Conservation (phyloP, 2,329 filamentous ascomycete genomes). For the Pyricularia pennisetigena region DNA sequence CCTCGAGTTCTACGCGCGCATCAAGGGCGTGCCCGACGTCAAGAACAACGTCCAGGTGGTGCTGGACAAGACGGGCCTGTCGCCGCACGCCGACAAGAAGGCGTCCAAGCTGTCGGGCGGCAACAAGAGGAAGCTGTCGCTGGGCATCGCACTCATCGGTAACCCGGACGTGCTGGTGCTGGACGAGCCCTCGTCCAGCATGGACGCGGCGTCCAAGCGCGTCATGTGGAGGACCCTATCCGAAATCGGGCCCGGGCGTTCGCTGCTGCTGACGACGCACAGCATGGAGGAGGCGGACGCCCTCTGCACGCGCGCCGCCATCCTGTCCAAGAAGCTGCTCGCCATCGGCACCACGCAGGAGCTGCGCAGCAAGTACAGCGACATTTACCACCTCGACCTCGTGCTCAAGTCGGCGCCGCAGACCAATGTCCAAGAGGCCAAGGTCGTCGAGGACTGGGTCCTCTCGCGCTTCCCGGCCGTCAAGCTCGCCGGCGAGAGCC, state of each 20-base stretch:
- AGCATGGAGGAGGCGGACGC: conserved; percentile 94
- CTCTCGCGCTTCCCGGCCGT: conserved; percentile 49
- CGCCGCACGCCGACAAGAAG: conserved; percentile 61
- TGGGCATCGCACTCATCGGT: conserved; percentile 87
- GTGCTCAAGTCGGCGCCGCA: conserved; percentile 67
- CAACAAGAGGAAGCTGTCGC: conserved; percentile 84
- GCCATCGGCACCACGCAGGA: conserved; percentile 68
- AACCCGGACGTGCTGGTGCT: conserved; percentile 81
- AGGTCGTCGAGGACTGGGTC: conserved; percentile 57
- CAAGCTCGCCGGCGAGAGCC: conserved; percentile 61
- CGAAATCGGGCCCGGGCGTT: conserved; percentile 64
- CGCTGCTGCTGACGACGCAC: conserved; percentile 81
- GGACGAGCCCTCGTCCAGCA: conserved; percentile 80
- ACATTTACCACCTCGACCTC: conserved; percentile 72
- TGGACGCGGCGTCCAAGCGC: conserved; percentile 84
- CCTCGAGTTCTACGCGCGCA: conserved; percentile 75
- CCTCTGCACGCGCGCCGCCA: conserved; percentile 72
- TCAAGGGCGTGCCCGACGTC: conserved; percentile 67
- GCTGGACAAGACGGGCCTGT: conserved; percentile 67
- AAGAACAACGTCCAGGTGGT: conserved; percentile 70
- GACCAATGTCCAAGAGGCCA: conserved; percentile 60
- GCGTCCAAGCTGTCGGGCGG: conserved; percentile 75
- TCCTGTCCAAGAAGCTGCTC: conserved; percentile 78
- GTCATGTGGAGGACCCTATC: conserved; percentile 86
- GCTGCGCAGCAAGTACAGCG: conserved; percentile 65